These are phyloP conservation scores for Flaveria floridana DNA, from an alignment of 140 eudicot genomes.

Conservation along the genomic window DNA sequence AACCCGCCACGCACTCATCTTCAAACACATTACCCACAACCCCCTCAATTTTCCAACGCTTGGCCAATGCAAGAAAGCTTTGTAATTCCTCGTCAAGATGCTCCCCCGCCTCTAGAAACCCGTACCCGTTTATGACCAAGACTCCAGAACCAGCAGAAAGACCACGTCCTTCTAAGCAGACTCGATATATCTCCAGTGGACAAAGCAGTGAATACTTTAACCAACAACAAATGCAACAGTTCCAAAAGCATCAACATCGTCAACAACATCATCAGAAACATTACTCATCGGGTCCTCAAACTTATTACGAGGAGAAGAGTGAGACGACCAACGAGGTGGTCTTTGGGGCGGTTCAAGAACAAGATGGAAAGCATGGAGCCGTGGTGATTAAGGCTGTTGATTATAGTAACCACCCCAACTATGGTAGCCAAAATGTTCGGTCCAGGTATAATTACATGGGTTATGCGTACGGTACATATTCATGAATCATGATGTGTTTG, in stretches of 20 bases:
- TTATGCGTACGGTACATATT: conserved; percentile 53
- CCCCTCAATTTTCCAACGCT: conserved; percentile 39
- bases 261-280: conserved; percentile 60
- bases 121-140: conserved; percentile 38
- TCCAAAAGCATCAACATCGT: conserved; percentile 32
- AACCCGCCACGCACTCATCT: conserved; percentile 35
- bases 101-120: conserved; percentile 62
- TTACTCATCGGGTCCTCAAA: conserved; percentile 50
- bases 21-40: conserved; percentile 52
- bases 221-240: conserved; percentile 51
- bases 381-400: conserved; percentile 85
- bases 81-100: conserved; percentile 59
- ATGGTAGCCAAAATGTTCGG: conserved; percentile 46
- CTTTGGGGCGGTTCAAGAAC: conserved; percentile 91
- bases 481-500: conserved; percentile 37
- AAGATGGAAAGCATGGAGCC: conserved; percentile 64
- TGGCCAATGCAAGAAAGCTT: conserved; percentile 89
- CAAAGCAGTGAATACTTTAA: conserved; percentile 35
- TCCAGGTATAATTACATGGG: conserved; percentile 79
- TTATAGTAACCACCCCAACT: conserved; percentile 50
- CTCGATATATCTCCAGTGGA: conserved; percentile 41
- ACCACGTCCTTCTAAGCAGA: conserved; percentile 57
- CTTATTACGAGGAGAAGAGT: conserved; percentile 51
- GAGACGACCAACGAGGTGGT: conserved; percentile 74
- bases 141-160: conserved; percentile 36